Percentiles rank a stretch among this genome's conserved stretches.
These are phyloP conservation scores for Domatiomyces catenatus DNA, from an alignment of 2,329 filamentous ascomycete genomes.

Conservation along the genomic window DNA sequence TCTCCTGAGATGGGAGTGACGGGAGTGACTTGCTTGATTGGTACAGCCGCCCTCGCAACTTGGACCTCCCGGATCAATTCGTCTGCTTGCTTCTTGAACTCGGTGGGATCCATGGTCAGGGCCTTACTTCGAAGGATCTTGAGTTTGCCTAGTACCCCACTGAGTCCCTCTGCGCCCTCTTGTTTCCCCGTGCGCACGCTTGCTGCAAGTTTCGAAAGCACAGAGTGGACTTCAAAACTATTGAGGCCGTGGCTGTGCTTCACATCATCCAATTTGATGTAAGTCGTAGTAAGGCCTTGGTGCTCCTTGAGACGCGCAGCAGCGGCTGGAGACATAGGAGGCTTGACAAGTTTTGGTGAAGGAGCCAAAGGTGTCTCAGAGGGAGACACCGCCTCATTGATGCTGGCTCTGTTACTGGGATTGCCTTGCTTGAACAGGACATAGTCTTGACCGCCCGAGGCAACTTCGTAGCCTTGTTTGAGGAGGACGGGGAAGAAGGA, in stretches of 20 bases:
- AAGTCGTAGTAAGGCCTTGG: background rate
- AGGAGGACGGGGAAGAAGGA: conserved; percentile 26
- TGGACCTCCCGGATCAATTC: background rate
- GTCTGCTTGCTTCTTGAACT: background rate
- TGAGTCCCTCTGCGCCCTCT: background rate
- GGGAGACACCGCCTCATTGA: background rate
- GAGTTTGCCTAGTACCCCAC: background rate
- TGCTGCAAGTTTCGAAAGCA: background rate
- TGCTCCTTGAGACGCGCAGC: background rate
- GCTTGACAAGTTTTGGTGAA: background rate
- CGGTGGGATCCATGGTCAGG: background rate
- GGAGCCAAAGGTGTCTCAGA: background rate
- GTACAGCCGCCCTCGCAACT: background rate
- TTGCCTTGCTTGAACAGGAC: conserved; percentile 24
- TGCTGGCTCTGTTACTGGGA: background rate
- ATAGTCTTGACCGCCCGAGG: conserved; percentile 27
- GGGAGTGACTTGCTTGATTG: background rate
- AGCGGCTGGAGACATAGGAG: background rate
- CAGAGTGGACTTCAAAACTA: background rate
- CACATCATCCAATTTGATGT: background rate
- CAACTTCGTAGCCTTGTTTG: conserved; percentile 28
- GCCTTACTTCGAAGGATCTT: background rate
- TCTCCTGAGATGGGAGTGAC: background rate
- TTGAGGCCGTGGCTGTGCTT: background rate
- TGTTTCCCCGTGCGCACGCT: background rate